phyloP scores from a whole-genome alignment of 2,329 filamentous ascomycete genomes.

The Westerdykella ornata region DNA sequence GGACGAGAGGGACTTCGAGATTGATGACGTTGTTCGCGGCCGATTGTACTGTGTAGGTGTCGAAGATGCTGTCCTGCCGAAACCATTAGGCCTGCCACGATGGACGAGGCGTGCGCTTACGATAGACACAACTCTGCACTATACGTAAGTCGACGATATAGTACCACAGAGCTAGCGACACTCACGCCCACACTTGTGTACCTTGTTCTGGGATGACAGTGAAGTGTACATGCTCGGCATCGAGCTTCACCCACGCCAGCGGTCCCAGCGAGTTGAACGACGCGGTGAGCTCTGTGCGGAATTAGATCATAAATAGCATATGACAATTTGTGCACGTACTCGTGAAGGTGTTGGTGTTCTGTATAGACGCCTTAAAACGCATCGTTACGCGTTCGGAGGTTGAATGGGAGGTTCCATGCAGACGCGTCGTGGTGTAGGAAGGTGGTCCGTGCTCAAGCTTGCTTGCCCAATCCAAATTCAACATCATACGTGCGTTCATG shows the following conservation, averaged over 20 bases:
- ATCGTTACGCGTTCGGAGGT: constrained; percentile 29
- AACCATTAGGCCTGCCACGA: constrained; percentile 10
- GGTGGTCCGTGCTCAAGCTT: too few species aligned
- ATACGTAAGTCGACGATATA: constrained; percentile 11
- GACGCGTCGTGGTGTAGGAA: neutral
- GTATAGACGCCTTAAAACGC: constrained; percentile 50
- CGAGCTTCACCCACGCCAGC: constrained; percentile 83
- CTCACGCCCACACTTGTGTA: constrained; percentile 91
- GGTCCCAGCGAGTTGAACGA: constrained; percentile 64
- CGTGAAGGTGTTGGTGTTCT: constrained; percentile 48
- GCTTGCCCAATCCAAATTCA: too few species aligned
- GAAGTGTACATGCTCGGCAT: constrained; percentile 81
- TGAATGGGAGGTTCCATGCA: neutral
- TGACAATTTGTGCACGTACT: constrained; percentile 36
- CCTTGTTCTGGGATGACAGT: constrained; percentile 93
- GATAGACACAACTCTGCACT: constrained; percentile 37
- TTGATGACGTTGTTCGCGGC: constrained; percentile 89
- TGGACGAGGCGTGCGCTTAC: constrained; percentile 27
- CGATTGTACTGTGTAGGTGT: constrained; percentile 80
- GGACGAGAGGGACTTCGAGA: constrained; percentile 83
- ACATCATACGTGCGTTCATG: too few species aligned
- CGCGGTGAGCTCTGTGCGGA: constrained; percentile 50
- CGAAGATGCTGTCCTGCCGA: constrained; percentile 74
- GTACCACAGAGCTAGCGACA: constrained; percentile 22
- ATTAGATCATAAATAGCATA: constrained; percentile 4